phyloP scores from a whole-genome alignment of 2,329 filamentous ascomycete species.

The Aspergillus spinulosporus region DNA sequence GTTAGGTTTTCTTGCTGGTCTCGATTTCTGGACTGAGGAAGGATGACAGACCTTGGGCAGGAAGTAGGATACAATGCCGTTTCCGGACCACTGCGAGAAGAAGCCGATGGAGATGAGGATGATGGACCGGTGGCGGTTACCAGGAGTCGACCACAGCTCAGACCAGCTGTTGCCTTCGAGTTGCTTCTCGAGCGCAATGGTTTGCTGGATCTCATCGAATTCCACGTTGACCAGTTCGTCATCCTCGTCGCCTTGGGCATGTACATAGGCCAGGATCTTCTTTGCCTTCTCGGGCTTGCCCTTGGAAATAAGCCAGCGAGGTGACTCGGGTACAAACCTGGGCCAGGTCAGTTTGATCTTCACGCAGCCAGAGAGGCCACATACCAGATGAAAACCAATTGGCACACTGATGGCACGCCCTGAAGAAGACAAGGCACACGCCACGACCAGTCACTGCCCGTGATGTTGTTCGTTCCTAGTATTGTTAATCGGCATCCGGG shows the following conservation, averaged over 20 bases:
- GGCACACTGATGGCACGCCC: constrained; percentile 58
- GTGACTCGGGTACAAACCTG: constrained; percentile 61
- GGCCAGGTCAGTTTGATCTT: neutral
- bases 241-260: constrained; percentile 43
- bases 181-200: constrained; percentile 48
- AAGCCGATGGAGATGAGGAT: constrained; percentile 56
- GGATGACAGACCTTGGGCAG: constrained; percentile 30
- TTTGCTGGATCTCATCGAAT: constrained; percentile 45
- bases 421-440: constrained; percentile 56
- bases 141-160: constrained; percentile 44
- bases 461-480: constrained; percentile 39
- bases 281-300: constrained; percentile 31
- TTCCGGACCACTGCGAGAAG: constrained; percentile 61
- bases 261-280: constrained; percentile 37
- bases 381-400: constrained; percentile 57
- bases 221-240: constrained; percentile 31
- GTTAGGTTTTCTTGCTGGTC: neutral
- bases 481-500: neutral
- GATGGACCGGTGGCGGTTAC: constrained; percentile 56
- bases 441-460: constrained; percentile 45
- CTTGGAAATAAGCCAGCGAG: constrained; percentile 49
- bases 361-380: neutral
- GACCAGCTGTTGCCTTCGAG: constrained; percentile 48
- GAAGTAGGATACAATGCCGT: constrained; percentile 46
- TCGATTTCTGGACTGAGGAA: no score